Conservation (phyloP, 2,329 filamentous ascomycete species). For the Cercospora canescens region DNA sequence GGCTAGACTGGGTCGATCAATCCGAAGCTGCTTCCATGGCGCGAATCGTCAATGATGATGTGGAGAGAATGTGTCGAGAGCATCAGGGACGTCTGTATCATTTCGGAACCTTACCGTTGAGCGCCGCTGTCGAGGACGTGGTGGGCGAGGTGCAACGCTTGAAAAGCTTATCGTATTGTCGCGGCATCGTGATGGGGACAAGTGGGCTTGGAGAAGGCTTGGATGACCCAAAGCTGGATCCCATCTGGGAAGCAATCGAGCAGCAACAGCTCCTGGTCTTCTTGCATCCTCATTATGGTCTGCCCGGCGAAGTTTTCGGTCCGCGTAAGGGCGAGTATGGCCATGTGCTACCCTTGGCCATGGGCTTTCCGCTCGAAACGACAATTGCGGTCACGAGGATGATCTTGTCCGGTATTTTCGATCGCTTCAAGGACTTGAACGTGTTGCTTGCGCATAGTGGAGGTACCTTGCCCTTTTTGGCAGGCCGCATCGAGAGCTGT, state of each 20-base stretch:
- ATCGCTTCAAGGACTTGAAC: slow-evolving; percentile 66
- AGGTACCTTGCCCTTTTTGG: slow-evolving; percentile 84
- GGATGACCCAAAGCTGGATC: slow-evolving; percentile 72
- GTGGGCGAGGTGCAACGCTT: slow-evolving; percentile 66
- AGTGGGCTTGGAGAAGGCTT: slow-evolving; percentile 76
- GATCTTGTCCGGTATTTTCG: slow-evolving; percentile 84
- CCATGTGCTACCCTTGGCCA: slow-evolving; percentile 79
- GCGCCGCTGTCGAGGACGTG: slow-evolving; percentile 62
- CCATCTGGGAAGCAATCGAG: slow-evolving; percentile 70
- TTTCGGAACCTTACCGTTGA: slow-evolving; percentile 79
- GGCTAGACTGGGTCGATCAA: slow-evolving; percentile 78
- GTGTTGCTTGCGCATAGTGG: slow-evolving; percentile 86
- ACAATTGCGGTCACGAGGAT: slow-evolving; percentile 87
- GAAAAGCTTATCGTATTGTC: slow-evolving; percentile 63
- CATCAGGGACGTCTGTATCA: slow-evolving; percentile 73
- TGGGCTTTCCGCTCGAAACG: slow-evolving; percentile 90
- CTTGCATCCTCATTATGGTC: slow-evolving; percentile 88
- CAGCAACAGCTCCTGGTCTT: slow-evolving; percentile 69
- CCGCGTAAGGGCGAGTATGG: slow-evolving; percentile 73
- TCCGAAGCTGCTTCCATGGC: slow-evolving; percentile 65
- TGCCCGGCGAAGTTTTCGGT: slow-evolving; percentile 79
- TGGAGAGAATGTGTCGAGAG: slow-evolving; percentile 68
- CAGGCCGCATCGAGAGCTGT: slow-evolving; percentile 85
- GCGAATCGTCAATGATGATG: slow-evolving; percentile 71
- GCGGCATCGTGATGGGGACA: slow-evolving; percentile 87